Evolutionary conservation across 2,329 filamentous ascomycete species (phyloP).

Genomic region (Ceratocystis papillata): DNA sequence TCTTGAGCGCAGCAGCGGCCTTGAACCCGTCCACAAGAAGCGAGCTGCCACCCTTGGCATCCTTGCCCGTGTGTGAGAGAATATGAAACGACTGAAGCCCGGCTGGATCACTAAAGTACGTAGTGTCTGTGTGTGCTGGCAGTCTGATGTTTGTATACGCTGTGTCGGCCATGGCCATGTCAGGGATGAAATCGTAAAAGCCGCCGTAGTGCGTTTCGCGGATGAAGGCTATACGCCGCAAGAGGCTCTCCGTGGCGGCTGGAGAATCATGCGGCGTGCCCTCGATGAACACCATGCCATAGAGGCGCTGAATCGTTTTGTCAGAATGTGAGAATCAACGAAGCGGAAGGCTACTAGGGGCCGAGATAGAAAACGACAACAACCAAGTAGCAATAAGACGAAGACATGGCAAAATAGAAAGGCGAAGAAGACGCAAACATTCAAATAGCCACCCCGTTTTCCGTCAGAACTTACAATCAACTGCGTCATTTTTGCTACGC

Average conservation of each 20-base stretch:
- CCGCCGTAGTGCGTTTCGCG: conserved; percentile 82
- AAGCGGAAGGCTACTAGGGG: too few species aligned
- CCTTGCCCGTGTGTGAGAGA: conserved; percentile 47
- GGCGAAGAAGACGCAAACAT: too few species aligned
- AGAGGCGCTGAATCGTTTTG: conserved; percentile 42
- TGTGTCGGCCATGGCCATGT: conserved; percentile 77
- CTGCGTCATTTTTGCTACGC: conserved; percentile 51
- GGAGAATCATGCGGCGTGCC: conserved; percentile 54
- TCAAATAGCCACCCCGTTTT: too few species aligned
- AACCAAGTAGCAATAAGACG: too few species aligned
- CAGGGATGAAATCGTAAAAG: conserved; percentile 72
- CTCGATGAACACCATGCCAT: conserved; percentile 69
- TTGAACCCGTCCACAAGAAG: conserved; percentile 79
- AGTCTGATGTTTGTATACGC: conserved; percentile 82
- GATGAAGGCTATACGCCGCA: conserved; percentile 77
- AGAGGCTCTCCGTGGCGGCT: conserved; percentile 58
- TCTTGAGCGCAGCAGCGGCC: conserved; percentile 50
- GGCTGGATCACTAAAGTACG: conserved; percentile 87
- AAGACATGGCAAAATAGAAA: too few species aligned
- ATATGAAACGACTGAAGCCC: conserved; percentile 90
- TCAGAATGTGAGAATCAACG: background rate
- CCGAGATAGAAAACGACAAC: too few species aligned
- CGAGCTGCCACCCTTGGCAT: conserved; percentile 56
- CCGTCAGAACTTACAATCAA: conserved; percentile 45
- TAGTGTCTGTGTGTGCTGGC: conserved; percentile 82